Evolutionary conservation across 2,329 filamentous ascomycete species (phyloP).

Genomic region (Ilyonectria sp.): DNA sequence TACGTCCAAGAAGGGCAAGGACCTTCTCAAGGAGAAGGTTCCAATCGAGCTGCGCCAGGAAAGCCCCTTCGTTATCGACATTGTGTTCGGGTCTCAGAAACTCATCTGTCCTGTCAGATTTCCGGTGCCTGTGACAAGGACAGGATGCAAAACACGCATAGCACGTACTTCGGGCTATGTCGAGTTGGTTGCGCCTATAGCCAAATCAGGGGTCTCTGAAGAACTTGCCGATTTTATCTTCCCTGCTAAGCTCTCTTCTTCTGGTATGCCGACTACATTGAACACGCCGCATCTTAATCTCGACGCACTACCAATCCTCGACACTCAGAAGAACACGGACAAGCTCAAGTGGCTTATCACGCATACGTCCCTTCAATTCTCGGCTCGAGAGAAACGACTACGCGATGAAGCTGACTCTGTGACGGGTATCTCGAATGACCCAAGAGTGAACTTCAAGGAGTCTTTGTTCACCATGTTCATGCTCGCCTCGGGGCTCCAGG

Average conservation of each 20-base stretch:
- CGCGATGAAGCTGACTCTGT: conserved; percentile 48
- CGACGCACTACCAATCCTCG: conserved; percentile 60
- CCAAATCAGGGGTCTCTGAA: conserved; percentile 41
- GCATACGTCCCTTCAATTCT: conserved; percentile 59
- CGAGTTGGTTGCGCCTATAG: conserved; percentile 58
- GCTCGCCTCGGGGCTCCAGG: conserved; percentile 61
- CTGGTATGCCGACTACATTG: conserved; percentile 53
- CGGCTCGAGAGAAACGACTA: conserved; percentile 56
- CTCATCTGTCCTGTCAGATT: conserved; percentile 56
- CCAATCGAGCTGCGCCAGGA: conserved; percentile 56
- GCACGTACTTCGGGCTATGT: conserved; percentile 62
- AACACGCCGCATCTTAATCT: conserved; percentile 61
- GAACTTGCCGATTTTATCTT: conserved; percentile 55
- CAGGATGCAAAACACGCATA: conserved; percentile 56
- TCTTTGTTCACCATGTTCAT: conserved; percentile 64
- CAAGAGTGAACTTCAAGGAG: conserved; percentile 64
- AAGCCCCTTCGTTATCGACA: conserved; percentile 58
- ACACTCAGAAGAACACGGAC: conserved; percentile 52
- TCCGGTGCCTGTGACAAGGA: conserved; percentile 56
- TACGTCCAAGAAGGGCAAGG: conserved; percentile 51
- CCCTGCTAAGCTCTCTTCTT: conserved; percentile 50
- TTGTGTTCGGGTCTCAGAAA: conserved; percentile 55
- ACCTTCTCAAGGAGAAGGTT: conserved; percentile 56
- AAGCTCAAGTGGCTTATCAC: conserved; percentile 57
- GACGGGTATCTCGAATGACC: conserved; percentile 47